Conservation (phyloP, 2,329 filamentous ascomycete species). For the Pseudogymnoascus sp. region DNA sequence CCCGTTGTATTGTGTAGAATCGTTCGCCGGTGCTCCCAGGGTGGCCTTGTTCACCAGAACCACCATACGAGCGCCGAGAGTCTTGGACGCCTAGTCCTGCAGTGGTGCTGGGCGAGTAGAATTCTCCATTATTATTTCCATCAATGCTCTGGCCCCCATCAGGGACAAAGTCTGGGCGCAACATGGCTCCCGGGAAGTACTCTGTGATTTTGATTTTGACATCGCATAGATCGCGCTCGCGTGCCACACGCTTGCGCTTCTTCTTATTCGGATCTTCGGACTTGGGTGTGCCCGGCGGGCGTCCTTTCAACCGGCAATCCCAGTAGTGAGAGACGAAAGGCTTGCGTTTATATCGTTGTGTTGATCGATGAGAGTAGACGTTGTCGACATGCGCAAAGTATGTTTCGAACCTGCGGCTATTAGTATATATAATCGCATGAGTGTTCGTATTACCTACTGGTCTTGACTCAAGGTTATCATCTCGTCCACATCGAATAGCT, state of each 20-base stretch:
- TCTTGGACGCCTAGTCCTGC: conserved; percentile 6
- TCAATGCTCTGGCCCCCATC: conserved; percentile 21
- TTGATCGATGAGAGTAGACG: conserved; percentile 75
- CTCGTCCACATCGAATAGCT: conserved; percentile 66
- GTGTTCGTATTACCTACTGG: conserved; percentile 43
- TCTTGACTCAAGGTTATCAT: conserved; percentile 64
- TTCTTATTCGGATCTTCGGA: conserved; percentile 73
- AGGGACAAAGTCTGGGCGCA: conserved; percentile 25
- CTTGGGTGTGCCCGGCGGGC: conserved; percentile 70
- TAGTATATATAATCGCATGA: conserved; percentile 10
- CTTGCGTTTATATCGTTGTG: conserved; percentile 71
- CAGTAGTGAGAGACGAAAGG: conserved; percentile 79
- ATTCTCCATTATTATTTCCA: conserved; percentile 20
- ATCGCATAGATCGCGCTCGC: conserved; percentile 71
- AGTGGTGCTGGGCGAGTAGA: conserved; percentile 19
- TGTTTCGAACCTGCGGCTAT: conserved; percentile 53
- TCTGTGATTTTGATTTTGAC: conserved; percentile 83
- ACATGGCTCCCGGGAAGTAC: conserved; percentile 51
- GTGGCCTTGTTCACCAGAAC: conserved; percentile 29
- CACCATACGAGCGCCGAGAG: neutral
- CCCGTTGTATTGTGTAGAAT: conserved; percentile 67
- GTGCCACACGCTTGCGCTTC: conserved; percentile 67
- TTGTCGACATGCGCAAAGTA: conserved; percentile 82
- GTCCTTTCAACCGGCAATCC: conserved; percentile 74
- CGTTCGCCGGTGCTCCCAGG: conserved; percentile 42